Conservation (phyloP, 2,329 filamentous ascomycete genomes). For the Cladophialophora bantiana region DNA sequence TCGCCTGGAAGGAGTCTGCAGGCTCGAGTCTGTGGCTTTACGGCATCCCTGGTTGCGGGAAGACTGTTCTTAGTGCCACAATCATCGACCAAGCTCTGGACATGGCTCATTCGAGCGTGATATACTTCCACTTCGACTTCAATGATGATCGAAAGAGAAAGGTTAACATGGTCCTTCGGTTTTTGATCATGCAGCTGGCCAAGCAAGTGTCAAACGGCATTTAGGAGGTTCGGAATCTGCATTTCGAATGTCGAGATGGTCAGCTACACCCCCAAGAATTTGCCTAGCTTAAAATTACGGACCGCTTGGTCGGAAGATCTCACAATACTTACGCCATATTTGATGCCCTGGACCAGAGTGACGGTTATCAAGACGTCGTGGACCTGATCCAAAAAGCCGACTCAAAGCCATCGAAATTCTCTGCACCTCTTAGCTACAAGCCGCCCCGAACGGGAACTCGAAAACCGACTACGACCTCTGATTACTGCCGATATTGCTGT, state of each 20-base stretch:
- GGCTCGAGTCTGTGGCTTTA: conserved; percentile 25
- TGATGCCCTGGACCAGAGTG: conserved; percentile 39
- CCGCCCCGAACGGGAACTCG: conserved; percentile 32
- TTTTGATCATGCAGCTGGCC: not conserved
- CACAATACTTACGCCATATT: conserved; percentile 27
- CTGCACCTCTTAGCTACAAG: conserved; percentile 32
- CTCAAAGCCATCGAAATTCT: conserved; percentile 3
- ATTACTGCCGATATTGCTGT: conserved; percentile 17
- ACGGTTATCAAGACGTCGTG: conserved; percentile 27
- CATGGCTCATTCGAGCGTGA: not conserved
- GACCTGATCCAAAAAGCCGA: conserved; percentile 18
- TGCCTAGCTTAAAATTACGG: not conserved
- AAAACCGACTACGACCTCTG: conserved; percentile 23
- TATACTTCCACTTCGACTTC: conserved; percentile 4
- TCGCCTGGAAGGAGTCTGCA: conserved; percentile 14
- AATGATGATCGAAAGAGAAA: not conserved
- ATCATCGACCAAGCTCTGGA: not conserved
- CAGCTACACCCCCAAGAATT: conserved; percentile 20
- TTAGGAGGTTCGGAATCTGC: not conserved
- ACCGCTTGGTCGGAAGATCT: not conserved
- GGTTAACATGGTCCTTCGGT: not conserved
- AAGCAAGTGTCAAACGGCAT: not conserved
- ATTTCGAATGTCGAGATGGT: conserved; percentile 17
- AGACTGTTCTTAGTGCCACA: not conserved
- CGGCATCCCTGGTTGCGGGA: conserved; percentile 9